Evolutionary conservation across 345 rosid genomes (phyloP).

Genomic region (Lepidium africanum): DNA sequence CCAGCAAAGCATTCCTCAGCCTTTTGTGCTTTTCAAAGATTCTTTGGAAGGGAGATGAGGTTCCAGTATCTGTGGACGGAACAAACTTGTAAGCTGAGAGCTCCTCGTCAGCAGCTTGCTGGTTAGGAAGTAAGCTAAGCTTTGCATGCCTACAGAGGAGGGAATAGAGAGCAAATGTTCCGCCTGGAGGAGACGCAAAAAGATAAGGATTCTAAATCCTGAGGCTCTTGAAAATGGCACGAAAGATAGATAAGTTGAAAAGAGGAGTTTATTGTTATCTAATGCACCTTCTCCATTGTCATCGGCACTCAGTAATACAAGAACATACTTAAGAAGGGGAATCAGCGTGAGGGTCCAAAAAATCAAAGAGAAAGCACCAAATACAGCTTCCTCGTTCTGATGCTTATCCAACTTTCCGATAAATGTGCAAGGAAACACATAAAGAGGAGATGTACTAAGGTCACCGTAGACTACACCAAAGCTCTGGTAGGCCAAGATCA

Average conservation of each 20-base stretch:
- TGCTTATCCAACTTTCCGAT: constrained; percentile 46
- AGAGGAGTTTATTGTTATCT: neutral
- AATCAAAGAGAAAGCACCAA: constrained; percentile 82
- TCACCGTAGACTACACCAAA: constrained; percentile 86
- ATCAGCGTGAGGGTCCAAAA: constrained; percentile 84
- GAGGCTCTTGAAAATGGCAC: neutral
- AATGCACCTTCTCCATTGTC: constrained; percentile 79
- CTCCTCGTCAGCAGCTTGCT: constrained; percentile 97
- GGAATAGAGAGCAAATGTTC: constrained; percentile 85
- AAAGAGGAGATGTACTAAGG: constrained; percentile 86
- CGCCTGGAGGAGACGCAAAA: constrained; percentile 46
- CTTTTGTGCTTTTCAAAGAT: constrained; percentile 73
- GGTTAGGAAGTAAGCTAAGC: constrained; percentile 86
- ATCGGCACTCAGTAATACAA: constrained; percentile 60
- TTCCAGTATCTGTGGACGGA: constrained; percentile 32
- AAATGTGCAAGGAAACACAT: constrained; percentile 58
- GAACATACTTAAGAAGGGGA: constrained; percentile 67
- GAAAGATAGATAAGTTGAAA: neutral
- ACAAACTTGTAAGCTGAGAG: constrained; percentile 74
- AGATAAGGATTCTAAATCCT: constrained; percentile 9
- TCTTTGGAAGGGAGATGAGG: constrained; percentile 52
- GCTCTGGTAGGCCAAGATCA: constrained; percentile 84
- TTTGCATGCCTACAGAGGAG: constrained; percentile 85
- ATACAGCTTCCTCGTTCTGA: constrained; percentile 52
- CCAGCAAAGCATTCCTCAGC: constrained; percentile 58